Base-by-base conservation (phyloP, 495 filamentous ascomycete species). In the Rhypophila decipiens region DNA sequence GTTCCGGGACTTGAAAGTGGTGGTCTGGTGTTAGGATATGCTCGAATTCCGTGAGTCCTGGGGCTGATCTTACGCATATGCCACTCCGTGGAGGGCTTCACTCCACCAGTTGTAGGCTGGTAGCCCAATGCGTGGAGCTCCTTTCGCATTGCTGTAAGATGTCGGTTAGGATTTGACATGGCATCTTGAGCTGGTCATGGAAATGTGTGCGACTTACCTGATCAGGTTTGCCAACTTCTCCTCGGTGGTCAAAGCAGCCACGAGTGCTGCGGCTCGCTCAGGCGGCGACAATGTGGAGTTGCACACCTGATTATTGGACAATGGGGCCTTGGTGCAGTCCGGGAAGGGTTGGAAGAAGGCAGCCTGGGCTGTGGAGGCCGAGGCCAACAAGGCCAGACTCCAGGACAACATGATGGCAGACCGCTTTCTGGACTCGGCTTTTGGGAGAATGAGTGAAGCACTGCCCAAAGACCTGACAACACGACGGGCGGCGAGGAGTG, bases 71-170 rank as follows among this genome's bases (percentile, higher is more conserved):
- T n/a, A n/a, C 19, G 56, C 58, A 9, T 39, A 47, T 22, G 60
- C 67, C 3, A 78, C 66, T 2, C 74, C 74, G 46, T 78, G 74
- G 0, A 76, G 63, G 5, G 70, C 74, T 55, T 79, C 76, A 38
- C 59, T 72, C 75, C 75, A 78, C 73, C 72, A 75, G 23, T 72
- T 52, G 50, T 79, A 78, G 1, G 59, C n/a, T 4, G 38, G 38
- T 18, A 40, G 20, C 3, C 38, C 38, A 23, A 40, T 2, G 7
- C 38, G 18, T 3, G 1, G 1, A 11, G 38, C 38, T 11, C 38
- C 38, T 10, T 18, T 13, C 13, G 13, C 13, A 11, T 40, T 40
- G 38, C 38, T 40, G 20, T 29, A 39, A 23, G 2, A 15, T n/a
- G n/a, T n/a, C n/a, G 9, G 15, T 19, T 18, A 71, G 33, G 65